These are phyloP conservation scores for Datisca glomerata DNA, from an alignment of 306 rosid species.

Conservation along the genomic window DNA sequence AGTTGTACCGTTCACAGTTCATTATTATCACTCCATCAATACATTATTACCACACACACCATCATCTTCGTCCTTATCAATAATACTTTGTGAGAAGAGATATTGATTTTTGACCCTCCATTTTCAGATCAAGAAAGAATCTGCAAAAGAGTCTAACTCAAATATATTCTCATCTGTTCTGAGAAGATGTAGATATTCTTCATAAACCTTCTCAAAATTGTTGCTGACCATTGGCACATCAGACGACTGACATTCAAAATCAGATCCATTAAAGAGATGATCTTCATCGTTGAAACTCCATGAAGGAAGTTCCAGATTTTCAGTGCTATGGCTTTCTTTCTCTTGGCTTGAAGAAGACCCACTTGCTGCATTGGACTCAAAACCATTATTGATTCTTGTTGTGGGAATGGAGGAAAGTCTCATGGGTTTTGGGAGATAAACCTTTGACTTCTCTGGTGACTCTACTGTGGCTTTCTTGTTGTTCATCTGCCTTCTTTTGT, in stretches of 20 bases:
- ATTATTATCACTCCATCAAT: too few relatives aligned
- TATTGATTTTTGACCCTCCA: too few relatives aligned
- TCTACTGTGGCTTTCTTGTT: background rate
- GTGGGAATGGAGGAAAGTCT: background rate
- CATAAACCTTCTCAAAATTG: background rate
- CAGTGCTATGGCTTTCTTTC: background rate
- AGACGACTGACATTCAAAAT: background rate
- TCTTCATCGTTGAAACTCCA: background rate
- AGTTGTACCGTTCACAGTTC: too few relatives aligned
- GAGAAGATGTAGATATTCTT: background rate
- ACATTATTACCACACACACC: too few relatives aligned
- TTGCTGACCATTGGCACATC: background rate
- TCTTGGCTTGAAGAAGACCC: background rate
- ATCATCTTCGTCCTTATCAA: too few relatives aligned
- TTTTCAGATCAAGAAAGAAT: background rate
- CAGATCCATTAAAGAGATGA: background rate
- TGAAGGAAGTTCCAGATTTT: background rate
- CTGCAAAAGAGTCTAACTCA: background rate
- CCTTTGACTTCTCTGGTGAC: background rate
- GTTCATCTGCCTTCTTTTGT: background rate
- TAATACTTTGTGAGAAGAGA: too few relatives aligned
- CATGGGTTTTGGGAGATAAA: background rate
- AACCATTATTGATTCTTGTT: background rate
- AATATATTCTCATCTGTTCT: background rate
- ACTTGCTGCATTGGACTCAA: background rate